These are phyloP conservation scores for Prosopis cineraria DNA, from an alignment of 306 rosid species.

Conservation along the genomic window DNA sequence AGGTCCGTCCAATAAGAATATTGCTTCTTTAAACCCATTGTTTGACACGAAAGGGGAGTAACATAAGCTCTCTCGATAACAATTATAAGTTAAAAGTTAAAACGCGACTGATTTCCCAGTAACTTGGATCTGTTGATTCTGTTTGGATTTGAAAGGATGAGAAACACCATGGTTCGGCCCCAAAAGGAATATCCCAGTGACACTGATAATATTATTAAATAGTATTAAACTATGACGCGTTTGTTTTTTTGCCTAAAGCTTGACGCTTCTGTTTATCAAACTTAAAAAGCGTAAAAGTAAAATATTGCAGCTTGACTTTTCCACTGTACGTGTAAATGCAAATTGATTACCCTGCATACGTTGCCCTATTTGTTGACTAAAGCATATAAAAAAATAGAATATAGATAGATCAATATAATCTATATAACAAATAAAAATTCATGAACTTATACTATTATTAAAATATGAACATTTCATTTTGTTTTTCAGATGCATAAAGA, in stretches of 20 bases:
- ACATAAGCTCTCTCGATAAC: background rate
- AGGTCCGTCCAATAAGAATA: background rate
- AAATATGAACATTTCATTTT: no score
- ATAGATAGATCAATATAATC: background rate
- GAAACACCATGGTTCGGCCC: background rate
- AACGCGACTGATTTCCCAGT: background rate
- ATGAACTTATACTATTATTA: no score
- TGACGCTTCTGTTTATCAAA: no score
- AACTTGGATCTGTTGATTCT: background rate
- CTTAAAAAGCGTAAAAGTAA: no score
- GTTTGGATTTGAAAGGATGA: background rate
- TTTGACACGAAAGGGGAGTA: background rate
- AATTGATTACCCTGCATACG: no score
- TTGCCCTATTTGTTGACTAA: no score
- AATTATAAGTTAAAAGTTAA: background rate
- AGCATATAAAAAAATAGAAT: no score
- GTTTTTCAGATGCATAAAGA: no score
- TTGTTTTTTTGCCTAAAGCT: no score
- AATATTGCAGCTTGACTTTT: background rate
- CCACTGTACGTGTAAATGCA: background rate
- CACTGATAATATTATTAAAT: background rate
- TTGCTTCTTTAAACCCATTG: background rate
- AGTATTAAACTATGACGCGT: background rate
- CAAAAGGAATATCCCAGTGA: background rate
- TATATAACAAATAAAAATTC: no score